Conservation (phyloP, 306 rosid species). For the Lathyrus oleraceus region DNA sequence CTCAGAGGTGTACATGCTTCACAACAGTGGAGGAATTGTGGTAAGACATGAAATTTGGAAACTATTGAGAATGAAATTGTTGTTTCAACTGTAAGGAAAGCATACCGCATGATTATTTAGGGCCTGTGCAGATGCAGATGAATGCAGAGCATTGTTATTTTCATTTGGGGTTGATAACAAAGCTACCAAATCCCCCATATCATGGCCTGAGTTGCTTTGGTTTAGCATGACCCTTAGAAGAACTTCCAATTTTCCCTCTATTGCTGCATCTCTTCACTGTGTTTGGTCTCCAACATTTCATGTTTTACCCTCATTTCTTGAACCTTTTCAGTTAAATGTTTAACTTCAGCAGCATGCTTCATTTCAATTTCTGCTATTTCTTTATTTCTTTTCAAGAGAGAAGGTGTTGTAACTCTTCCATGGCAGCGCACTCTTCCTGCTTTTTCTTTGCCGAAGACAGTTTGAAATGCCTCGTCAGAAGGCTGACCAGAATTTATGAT, state of each 20-base stretch:
- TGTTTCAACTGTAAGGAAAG: neutral
- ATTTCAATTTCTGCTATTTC: neutral
- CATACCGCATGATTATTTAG: neutral
- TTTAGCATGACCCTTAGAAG: neutral
- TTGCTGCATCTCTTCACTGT: neutral
- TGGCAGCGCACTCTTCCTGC: neutral
- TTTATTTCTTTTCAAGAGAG: neutral
- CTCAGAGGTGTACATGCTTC: too few species aligned
- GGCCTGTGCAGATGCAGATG: neutral
- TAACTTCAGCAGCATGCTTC: neutral
- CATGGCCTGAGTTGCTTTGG: neutral
- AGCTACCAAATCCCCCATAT: neutral
- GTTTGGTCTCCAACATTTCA: neutral
- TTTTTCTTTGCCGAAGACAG: conserved; percentile 7
- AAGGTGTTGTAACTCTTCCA: conserved; percentile 7
- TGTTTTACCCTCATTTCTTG: neutral
- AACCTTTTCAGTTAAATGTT: neutral
- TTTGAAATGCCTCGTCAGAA: conserved; percentile 10
- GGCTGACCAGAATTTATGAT: neutral
- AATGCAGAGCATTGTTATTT: neutral
- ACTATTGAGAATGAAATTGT: neutral
- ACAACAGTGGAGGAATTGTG: conserved; percentile 24
- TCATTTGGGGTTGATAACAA: neutral
- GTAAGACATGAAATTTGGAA: conserved; percentile 73
- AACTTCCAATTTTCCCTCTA: neutral